Evolutionary conservation across 2,329 filamentous ascomycete genomes (phyloP).

Genomic region (Furcasterigmium sp.): DNA sequence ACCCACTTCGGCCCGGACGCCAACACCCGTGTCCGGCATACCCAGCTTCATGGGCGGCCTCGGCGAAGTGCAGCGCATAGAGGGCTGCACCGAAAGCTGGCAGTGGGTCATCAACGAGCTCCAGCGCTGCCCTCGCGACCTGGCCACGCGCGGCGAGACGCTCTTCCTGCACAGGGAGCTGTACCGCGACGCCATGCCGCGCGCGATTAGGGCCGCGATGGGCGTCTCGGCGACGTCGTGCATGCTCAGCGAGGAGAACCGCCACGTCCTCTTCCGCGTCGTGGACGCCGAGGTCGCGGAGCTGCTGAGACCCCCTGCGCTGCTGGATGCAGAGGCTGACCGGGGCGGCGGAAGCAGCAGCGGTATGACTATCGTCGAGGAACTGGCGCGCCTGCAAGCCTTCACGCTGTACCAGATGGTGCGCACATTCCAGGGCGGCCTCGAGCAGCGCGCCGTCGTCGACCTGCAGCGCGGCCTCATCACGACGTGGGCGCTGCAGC

Average conservation of each 20-base stretch:
- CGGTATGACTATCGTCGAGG: not conserved
- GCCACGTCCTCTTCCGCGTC: not conserved
- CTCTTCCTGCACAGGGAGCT: not conserved
- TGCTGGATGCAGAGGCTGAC: not conserved
- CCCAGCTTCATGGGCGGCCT: not conserved
- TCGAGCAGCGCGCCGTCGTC: not conserved
- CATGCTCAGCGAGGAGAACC: not conserved
- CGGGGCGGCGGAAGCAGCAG: not conserved
- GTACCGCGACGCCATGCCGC: not conserved
- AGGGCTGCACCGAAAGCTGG: conserved; percentile 1
- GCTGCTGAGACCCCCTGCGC: not conserved
- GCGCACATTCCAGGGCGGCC: not conserved
- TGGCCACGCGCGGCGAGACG: not conserved
- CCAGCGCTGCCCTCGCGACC: not conserved
- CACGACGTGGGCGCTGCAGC: not conserved
- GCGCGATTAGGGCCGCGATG: not conserved
- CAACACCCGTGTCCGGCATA: not conserved
- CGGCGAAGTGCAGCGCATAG: not conserved
- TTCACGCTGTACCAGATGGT: not conserved
- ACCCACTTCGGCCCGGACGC: too few species aligned
- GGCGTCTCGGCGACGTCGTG: not conserved
- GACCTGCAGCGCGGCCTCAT: not conserved
- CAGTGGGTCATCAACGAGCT: conserved; percentile 3
- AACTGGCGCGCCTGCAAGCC: not conserved
- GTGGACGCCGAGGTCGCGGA: not conserved